Evolutionary conservation across 495 filamentous ascomycete genomes (phyloP).

Genomic region (Evernia prunastri): DNA sequence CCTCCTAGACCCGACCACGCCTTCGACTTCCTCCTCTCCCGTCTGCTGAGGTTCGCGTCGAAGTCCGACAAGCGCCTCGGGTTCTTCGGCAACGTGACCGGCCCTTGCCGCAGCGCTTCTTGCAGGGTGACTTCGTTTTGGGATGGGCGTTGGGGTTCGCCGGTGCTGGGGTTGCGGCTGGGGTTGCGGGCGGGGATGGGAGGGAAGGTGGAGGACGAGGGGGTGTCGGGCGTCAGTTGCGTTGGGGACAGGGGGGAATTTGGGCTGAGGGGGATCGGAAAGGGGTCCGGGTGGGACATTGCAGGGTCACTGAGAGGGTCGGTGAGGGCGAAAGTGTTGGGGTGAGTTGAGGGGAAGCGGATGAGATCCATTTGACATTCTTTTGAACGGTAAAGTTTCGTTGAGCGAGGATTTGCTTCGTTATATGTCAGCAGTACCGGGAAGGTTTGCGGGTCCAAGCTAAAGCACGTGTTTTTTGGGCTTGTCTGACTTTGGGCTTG

Average conservation of each 20-base stretch:
- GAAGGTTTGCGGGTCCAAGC: background rate
- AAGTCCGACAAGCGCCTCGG: background rate
- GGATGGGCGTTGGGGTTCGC: background rate
- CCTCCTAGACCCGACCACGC: background rate
- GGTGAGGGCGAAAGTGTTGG: background rate
- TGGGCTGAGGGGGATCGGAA: background rate
- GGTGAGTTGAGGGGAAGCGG: background rate
- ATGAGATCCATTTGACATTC: background rate
- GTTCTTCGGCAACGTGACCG: background rate
- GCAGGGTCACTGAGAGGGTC: background rate
- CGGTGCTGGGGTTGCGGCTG: background rate
- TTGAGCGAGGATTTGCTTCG: background rate
- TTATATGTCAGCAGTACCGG: background rate
- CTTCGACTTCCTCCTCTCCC: constrained; percentile 5
- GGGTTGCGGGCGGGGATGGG: background rate
- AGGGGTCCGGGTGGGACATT: background rate
- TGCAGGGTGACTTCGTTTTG: background rate
- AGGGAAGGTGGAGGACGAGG: background rate
- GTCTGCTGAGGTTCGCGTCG: background rate
- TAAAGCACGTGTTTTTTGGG: background rate
- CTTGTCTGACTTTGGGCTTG: background rate
- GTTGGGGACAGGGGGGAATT: background rate
- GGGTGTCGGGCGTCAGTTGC: background rate
- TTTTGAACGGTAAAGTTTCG: background rate
- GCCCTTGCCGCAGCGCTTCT: background rate